These are phyloP conservation scores for Microcyclospora tardicrescens DNA, from an alignment of 2,329 filamentous ascomycete species.

Conservation along the genomic window DNA sequence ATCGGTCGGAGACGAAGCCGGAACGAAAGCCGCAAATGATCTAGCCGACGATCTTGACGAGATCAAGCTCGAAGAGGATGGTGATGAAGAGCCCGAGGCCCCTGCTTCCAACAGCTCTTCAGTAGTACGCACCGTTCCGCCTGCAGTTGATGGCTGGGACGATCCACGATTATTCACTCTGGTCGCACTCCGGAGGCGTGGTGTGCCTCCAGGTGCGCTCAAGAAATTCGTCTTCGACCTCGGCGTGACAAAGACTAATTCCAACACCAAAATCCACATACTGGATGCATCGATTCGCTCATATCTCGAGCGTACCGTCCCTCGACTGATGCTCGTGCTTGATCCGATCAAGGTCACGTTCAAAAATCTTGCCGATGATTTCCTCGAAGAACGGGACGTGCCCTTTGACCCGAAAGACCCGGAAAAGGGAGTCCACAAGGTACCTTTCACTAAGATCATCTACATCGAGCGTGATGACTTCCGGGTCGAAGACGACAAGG, in stretches of 20 bases:
- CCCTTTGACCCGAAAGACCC: slow-evolving; percentile 77
- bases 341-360: slow-evolving; percentile 76
- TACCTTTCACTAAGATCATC: slow-evolving; percentile 60
- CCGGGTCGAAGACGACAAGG: slow-evolving; percentile 55
- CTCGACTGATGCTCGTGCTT: slow-evolving; percentile 76
- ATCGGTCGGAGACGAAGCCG: slow-evolving; percentile 21
- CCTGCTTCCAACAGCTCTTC: slow-evolving; percentile 14
- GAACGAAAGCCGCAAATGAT: slow-evolving; percentile 6
- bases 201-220: slow-evolving; percentile 77
- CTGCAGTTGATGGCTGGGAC: slow-evolving; percentile 71
- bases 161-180: slow-evolving; percentile 84
- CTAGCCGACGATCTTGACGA: slow-evolving; percentile 23
- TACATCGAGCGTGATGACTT: slow-evolving; percentile 79
- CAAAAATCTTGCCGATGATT: slow-evolving; percentile 60
- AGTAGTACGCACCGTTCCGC: slow-evolving; percentile 22
- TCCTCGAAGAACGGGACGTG: slow-evolving; percentile 50
- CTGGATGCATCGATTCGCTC: slow-evolving; percentile 76
- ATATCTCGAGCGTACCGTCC: slow-evolving; percentile 79
- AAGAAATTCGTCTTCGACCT: slow-evolving; percentile 84
- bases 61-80: slow-evolving; percentile 31
- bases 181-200: slow-evolving; percentile 68
- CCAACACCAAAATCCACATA: slow-evolving; percentile 65
- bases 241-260: slow-evolving; percentile 71
- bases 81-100: slow-evolving; percentile 21
- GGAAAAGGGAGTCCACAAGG: slow-evolving; percentile 46